These are phyloP conservation scores for Cymodocea nodosa DNA, from an alignment of 116 monocot species.

Conservation along the genomic window DNA sequence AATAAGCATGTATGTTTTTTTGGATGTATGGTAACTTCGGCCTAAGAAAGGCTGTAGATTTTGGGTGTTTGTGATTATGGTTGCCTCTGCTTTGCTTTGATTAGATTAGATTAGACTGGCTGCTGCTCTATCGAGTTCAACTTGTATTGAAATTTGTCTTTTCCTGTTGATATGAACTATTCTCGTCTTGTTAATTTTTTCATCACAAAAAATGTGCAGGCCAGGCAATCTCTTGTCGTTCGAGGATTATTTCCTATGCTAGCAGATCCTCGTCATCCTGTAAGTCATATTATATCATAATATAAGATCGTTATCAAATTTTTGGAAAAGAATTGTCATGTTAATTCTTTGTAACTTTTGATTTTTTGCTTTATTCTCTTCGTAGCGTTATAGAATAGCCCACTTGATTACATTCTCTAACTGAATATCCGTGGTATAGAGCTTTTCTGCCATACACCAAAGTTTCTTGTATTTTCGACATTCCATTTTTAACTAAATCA, in stretches of 20 bases:
- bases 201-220: conserved; percentile 3
- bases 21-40: no score
- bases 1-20: conserved; percentile 19
- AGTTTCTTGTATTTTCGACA: no score
- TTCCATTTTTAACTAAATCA: no score
- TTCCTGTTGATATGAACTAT: neutral
- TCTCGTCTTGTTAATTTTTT: neutral
- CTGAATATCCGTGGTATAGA: no score
- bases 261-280: conserved; percentile 19
- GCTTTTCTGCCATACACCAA: no score
- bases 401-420: no score
- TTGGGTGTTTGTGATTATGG: no score
- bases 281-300: conserved; percentile 1
- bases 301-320: no score
- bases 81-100: no score
- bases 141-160: neutral
- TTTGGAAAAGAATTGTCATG: no score
- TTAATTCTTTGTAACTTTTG: neutral
- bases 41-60: no score
- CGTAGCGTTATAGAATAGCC: neutral
- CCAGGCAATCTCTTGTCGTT: conserved; percentile 14
- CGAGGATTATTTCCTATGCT: conserved; percentile 15
- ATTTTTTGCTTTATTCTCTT: neutral
- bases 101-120: no score
- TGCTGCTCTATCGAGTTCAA: neutral